Evolutionary conservation across 2,329 filamentous ascomycete genomes (phyloP).

Genomic region (Colletotrichum sp.): DNA sequence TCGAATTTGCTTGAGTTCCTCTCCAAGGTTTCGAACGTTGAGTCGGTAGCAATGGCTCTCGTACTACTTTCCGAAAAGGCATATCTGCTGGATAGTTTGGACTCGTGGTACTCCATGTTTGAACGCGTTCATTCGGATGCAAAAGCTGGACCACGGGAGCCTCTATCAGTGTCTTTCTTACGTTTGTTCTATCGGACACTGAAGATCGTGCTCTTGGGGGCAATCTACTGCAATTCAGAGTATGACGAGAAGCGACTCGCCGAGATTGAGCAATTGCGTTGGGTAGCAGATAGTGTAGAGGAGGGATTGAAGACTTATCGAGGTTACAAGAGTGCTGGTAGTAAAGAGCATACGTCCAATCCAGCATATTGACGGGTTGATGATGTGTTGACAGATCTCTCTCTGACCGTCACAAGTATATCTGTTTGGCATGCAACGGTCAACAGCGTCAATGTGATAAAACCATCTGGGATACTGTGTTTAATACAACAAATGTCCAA

Average conservation of each 20-base stretch:
- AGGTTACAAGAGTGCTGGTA: background rate
- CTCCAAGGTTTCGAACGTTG: constrained; percentile 28
- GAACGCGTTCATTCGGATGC: constrained; percentile 26
- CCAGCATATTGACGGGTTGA: background rate
- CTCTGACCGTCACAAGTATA: background rate
- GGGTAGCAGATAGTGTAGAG: constrained; percentile 29
- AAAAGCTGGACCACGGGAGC: constrained; percentile 24
- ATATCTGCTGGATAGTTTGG: constrained; percentile 33
- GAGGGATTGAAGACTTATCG: constrained; percentile 36
- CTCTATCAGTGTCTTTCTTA: constrained; percentile 37
- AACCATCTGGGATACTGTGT: background rate
- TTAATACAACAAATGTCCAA: background rate
- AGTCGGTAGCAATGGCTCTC: constrained; percentile 26
- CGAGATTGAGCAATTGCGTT: constrained; percentile 36
- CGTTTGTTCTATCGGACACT: constrained; percentile 38
- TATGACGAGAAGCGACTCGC: constrained; percentile 28
- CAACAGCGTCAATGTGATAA: background rate
- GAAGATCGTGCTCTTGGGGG: constrained; percentile 37
- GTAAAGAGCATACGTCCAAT: background rate
- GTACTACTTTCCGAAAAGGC: constrained; percentile 33
- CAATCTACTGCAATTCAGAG: constrained; percentile 33
- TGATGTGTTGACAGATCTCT: background rate
- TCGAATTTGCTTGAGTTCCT: constrained; percentile 37
- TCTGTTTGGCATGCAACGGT: background rate
- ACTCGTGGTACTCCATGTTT: constrained; percentile 36